Evolutionary conservation across 2,329 filamentous ascomycete species (phyloP).

Genomic region (Dactylellina parvicollis): DNA sequence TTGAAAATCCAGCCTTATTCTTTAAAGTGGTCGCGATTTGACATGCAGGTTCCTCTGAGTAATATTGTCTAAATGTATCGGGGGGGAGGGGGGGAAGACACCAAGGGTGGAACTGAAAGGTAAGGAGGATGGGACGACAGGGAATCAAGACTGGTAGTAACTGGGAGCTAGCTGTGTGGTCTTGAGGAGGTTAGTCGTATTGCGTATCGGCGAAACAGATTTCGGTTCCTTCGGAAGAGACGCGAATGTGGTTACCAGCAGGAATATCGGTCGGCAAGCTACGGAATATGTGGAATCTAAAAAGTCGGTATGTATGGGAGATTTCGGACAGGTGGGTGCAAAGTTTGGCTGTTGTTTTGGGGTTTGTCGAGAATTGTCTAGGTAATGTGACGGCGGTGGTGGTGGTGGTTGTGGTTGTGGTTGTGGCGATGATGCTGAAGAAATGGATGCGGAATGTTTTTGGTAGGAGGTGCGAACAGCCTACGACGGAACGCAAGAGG

Average conservation of each 20-base stretch:
- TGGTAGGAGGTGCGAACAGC: conserved; percentile 20
- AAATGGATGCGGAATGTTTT: conserved; percentile 38
- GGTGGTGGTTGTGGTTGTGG: conserved; percentile 9
- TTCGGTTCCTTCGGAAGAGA: too few relatives aligned
- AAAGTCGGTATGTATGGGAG: neutral
- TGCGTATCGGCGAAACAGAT: too few relatives aligned
- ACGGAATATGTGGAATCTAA: neutral
- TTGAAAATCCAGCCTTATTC: conserved; percentile 28
- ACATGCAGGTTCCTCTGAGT: conserved; percentile 17
- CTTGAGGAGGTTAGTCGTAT: too few relatives aligned
- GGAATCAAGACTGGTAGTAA: too few relatives aligned
- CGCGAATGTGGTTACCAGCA: neutral
- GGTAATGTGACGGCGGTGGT: conserved; percentile 13
- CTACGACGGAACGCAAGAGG: conserved; percentile 12
- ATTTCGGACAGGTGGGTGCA: neutral
- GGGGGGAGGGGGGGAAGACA: neutral
- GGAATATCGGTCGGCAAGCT: conserved; percentile 12
- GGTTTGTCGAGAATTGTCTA: too few relatives aligned
- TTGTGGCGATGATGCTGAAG: neutral
- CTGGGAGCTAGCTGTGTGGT: too few relatives aligned
- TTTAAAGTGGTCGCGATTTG: conserved; percentile 6
- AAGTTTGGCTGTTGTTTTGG: neutral
- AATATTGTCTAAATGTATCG: neutral
- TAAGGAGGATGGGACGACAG: neutral
- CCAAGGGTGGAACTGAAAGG: neutral